These are phyloP conservation scores for Stachybotrys echinatus DNA, from an alignment of 2,329 filamentous ascomycete species.

Conservation along the genomic window DNA sequence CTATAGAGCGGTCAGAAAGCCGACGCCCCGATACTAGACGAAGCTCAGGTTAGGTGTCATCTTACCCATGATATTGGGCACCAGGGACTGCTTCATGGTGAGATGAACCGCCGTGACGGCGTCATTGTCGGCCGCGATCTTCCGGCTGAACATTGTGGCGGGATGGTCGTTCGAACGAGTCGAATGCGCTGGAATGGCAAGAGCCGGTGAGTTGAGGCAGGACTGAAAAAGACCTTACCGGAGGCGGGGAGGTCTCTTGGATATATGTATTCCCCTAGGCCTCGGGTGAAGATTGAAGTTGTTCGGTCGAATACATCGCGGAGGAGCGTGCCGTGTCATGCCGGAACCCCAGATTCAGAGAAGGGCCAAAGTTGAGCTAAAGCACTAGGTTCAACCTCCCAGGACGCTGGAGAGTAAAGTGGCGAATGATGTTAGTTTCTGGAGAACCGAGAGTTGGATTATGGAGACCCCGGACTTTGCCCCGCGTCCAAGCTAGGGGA, in stretches of 20 bases:
- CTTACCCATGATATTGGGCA: neutral
- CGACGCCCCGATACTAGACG: neutral
- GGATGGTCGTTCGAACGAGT: neutral
- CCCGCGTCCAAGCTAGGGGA: neutral
- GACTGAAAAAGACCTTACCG: neutral
- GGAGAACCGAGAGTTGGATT: neutral
- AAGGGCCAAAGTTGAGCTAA: too few species aligned
- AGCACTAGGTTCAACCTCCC: too few species aligned
- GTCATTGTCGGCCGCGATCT: neutral
- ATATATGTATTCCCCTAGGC: neutral
- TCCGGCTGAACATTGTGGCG: neutral
- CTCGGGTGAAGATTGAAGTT: neutral
- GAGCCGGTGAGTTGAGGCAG: too few species aligned
- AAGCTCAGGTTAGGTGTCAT: neutral
- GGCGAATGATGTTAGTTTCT: neutral
- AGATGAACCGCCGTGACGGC: neutral
- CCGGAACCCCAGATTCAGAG: neutral
- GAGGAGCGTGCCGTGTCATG: neutral
- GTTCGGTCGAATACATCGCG: neutral
- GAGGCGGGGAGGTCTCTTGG: neutral
- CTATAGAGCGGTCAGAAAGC: slow-evolving; percentile 1
- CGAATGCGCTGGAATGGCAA: neutral
- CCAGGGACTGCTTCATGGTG: neutral
- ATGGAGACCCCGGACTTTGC: neutral
- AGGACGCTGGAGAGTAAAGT: too few species aligned